phyloP scores from a whole-genome alignment of 2,329 filamentous ascomycete genomes.

The Aureobasidium lini region DNA sequence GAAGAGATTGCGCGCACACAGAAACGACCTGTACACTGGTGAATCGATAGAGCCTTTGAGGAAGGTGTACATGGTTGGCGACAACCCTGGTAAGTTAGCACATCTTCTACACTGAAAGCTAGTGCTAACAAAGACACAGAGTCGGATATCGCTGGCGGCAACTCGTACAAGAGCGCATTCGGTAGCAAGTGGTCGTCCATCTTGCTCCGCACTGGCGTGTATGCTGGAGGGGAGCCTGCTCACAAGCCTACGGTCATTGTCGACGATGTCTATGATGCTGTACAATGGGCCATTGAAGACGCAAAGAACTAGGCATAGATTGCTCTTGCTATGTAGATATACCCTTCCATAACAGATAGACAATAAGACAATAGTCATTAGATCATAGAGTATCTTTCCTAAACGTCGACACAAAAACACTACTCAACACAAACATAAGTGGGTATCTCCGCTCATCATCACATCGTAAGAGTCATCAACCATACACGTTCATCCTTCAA shows the following conservation, averaged over 20 bases:
- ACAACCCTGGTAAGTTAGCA: slow-evolving; percentile 34
- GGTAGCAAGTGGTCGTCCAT: slow-evolving; percentile 72
- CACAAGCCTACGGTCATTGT: slow-evolving; percentile 59
- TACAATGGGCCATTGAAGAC: slow-evolving; percentile 64
- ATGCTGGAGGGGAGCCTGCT: slow-evolving; percentile 49
- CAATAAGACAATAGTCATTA: background rate
- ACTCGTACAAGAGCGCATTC: slow-evolving; percentile 58
- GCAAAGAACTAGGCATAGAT: slow-evolving; percentile 29
- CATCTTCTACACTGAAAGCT: background rate
- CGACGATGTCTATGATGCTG: slow-evolving; percentile 67
- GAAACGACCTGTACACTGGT: slow-evolving; percentile 40
- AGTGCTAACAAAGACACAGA: slow-evolving; percentile 40
- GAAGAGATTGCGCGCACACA: slow-evolving; percentile 57
- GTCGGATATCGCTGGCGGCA: slow-evolving; percentile 84
- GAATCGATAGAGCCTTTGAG: slow-evolving; percentile 43
- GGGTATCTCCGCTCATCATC: background rate
- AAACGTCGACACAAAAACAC: background rate
- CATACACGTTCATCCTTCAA: background rate
- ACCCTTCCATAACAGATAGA: background rate
- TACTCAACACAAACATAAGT: background rate
- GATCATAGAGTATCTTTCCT: background rate
- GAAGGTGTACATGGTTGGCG: slow-evolving; percentile 86
- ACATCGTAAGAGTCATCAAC: background rate
- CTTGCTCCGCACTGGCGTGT: slow-evolving; percentile 75
- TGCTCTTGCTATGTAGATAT: background rate